These are phyloP conservation scores for Haplosporangium sp. DNA, from an alignment of 371 early-diverging fungal genomes.

Conservation along the genomic window DNA sequence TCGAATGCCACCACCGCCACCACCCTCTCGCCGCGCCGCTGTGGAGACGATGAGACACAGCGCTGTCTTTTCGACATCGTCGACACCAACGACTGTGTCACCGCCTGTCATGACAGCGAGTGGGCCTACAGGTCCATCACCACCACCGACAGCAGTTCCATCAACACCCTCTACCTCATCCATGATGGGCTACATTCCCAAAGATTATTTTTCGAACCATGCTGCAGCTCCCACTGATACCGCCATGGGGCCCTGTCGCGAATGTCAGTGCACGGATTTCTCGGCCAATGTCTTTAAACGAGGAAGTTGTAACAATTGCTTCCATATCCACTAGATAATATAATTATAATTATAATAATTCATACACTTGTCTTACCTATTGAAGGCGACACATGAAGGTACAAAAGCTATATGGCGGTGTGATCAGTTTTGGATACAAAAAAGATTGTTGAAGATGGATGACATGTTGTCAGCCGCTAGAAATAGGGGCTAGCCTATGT, in stretches of 20 bases:
- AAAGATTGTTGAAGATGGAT: background rate
- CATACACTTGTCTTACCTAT: background rate
- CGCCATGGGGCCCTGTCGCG: conserved; percentile 48
- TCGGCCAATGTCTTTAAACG: conserved; percentile 54
- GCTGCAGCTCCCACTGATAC: conserved; percentile 17
- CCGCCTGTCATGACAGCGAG: conserved; percentile 22
- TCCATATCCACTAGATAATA: conserved; percentile 35
- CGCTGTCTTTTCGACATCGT: conserved; percentile 27
- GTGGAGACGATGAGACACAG: conserved; percentile 44
- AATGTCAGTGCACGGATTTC: conserved; percentile 52
- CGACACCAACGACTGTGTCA: conserved; percentile 26
- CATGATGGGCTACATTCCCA: conserved; percentile 56
- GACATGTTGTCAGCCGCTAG: too few relatives aligned
- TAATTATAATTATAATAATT: background rate
- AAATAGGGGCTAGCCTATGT: too few relatives aligned
- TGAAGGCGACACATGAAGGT: background rate
- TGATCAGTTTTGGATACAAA: background rate
- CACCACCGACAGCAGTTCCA: conserved; percentile 43
- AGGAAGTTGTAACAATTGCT: conserved; percentile 54
- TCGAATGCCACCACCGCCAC: conserved; percentile 51
- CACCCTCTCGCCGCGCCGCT: conserved; percentile 41
- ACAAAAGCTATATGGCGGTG: background rate
- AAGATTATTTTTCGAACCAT: conserved; percentile 52
- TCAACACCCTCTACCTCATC: conserved; percentile 32
- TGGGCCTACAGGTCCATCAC: conserved; percentile 30